Percentiles rank a stretch among this genome's conserved stretches.
Conservation (phyloP, 2,329 filamentous ascomycete genomes). For the Tolypocladium cylindrosporum region DNA sequence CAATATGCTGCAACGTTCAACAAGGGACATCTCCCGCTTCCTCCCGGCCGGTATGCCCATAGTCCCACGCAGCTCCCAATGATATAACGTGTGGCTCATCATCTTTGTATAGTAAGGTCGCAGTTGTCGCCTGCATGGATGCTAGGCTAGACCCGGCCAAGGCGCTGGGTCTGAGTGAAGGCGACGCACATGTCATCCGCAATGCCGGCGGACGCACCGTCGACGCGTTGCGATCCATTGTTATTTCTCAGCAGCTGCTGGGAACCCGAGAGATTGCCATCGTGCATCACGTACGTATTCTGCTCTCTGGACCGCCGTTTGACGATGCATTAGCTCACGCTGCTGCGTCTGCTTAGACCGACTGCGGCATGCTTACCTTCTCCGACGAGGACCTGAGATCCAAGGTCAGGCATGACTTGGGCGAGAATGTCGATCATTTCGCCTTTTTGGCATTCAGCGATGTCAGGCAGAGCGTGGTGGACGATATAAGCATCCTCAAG, state of each 20-base stretch:
- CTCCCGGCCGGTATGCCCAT: constrained; percentile 41
- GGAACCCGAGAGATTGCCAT: constrained; percentile 60
- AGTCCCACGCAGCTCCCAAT: neutral
- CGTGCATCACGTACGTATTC: constrained; percentile 48
- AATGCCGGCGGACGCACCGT: constrained; percentile 59
- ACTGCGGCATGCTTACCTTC: constrained; percentile 56
- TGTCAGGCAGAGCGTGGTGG: constrained; percentile 51
- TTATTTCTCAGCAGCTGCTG: constrained; percentile 72
- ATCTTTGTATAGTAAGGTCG: constrained; percentile 17
- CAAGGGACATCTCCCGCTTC: constrained; percentile 56
- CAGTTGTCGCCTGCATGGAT: constrained; percentile 68
- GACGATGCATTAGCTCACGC: neutral
- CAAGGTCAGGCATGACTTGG: constrained; percentile 50
- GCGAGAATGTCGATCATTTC: constrained; percentile 36
- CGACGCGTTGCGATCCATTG: constrained; percentile 62
- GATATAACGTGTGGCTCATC: neutral
- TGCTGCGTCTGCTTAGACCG: constrained; percentile 16
- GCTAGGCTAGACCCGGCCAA: constrained; percentile 59
- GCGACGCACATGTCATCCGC: constrained; percentile 70
- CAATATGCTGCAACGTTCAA: constrained; percentile 56
- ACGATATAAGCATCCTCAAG: constrained; percentile 57
- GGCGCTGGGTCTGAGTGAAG: constrained; percentile 60
- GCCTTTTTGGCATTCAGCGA: constrained; percentile 60
- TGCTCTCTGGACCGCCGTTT: no score
- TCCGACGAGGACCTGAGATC: constrained; percentile 45